Conservation (phyloP, 2,329 filamentous ascomycete species). For the Waltergamsia citrina region DNA sequence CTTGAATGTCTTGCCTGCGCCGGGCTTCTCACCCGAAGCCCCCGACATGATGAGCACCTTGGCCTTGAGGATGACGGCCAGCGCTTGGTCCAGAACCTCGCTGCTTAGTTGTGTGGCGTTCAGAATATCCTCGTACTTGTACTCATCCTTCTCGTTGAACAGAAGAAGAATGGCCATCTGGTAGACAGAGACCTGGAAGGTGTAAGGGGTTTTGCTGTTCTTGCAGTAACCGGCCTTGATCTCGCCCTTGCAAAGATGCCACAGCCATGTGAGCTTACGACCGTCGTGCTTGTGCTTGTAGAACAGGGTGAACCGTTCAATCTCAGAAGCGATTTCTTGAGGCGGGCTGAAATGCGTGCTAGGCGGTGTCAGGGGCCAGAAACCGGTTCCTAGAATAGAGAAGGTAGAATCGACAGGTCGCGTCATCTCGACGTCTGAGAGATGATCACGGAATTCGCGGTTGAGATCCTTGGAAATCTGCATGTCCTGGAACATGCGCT, state of each 20-base stretch:
- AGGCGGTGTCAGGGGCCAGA: conserved; percentile 88
- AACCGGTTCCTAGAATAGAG: conserved; percentile 88
- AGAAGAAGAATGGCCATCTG: conserved; percentile 94
- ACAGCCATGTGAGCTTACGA: conserved; percentile 93
- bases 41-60: conserved; percentile 72
- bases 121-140: conserved; percentile 81
- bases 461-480: conserved; percentile 98
- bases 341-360: conserved; percentile 85
- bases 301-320: conserved; percentile 81
- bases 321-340: conserved; percentile 72
- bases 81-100: conserved; percentile 78
- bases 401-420: conserved; percentile 79
- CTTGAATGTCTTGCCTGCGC: conserved; percentile 67
- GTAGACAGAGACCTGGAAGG: conserved; percentile 94
- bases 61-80: conserved; percentile 83
- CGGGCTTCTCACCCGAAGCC: conserved; percentile 61
- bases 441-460: conserved; percentile 72
- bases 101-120: conserved; percentile 69
- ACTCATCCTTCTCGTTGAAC: conserved; percentile 83
- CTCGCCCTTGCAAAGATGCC: conserved; percentile 97
- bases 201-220: conserved; percentile 81
- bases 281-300: conserved; percentile 97
- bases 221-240: conserved; percentile 91
- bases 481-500: conserved; percentile 99
- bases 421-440: conserved; percentile 43